Conservation (phyloP, 78 protist species). For the Dictyostelium firmibasis region DNA sequence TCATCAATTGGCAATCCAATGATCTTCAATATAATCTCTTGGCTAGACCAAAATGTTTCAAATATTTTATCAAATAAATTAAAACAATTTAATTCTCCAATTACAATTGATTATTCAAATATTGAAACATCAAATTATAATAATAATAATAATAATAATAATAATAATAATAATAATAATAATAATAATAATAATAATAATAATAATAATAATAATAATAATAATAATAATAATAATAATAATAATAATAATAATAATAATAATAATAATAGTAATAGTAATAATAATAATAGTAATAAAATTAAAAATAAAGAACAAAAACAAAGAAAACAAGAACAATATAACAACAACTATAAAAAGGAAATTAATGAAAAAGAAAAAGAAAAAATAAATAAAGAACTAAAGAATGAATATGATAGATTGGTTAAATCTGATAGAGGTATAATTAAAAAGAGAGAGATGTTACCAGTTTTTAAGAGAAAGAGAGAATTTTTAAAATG, state of each 20-base stretch:
- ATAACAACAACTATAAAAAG: background rate
- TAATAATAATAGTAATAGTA: no score
- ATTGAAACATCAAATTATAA: no score
- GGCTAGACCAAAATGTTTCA: background rate
- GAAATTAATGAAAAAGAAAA: background rate
- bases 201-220: background rate
- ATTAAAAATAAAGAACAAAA: background rate
- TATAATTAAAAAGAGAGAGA: background rate
- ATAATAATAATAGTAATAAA: no score
- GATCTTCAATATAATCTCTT: slow-evolving; percentile 22
- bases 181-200: background rate
- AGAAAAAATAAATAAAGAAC: background rate
- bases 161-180: background rate
- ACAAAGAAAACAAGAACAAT: background rate
- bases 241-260: no score
- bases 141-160: background rate
- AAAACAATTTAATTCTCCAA: background rate
- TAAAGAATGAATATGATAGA: background rate
- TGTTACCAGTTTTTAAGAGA: slow-evolving; percentile 49
- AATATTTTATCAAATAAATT: background rate
- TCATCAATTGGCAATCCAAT: slow-evolving; percentile 23
- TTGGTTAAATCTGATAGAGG: background rate
- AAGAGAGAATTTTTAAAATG: slow-evolving; percentile 19
- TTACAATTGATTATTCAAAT: background rate
- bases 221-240: background rate